Conservation (phyloP, 2,329 filamentous ascomycete genomes). For the Aspergillus ustus region DNA sequence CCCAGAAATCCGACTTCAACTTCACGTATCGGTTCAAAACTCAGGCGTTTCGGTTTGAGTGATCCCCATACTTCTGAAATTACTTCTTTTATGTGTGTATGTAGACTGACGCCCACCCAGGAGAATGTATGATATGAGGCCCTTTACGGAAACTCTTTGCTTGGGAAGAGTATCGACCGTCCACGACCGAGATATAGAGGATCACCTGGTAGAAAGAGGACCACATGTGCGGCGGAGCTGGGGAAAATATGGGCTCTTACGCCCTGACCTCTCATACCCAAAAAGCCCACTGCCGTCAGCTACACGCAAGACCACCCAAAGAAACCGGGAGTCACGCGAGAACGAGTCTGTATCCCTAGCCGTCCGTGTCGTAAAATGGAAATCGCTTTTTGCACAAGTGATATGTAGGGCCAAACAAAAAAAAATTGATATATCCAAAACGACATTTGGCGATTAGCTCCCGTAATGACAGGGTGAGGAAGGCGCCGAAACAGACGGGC, state of each 20-base stretch:
- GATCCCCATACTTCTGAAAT: background rate
- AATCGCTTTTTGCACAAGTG: conserved; percentile 11
- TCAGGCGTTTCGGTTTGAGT: background rate
- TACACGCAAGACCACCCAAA: conserved; percentile 11
- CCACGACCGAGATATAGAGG: background rate
- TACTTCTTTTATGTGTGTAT: conserved; percentile 1
- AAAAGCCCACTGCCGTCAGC: conserved; percentile 5
- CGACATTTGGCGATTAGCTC: conserved; percentile 8
- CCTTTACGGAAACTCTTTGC: background rate
- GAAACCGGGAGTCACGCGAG: background rate
- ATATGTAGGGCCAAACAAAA: conserved; percentile 21
- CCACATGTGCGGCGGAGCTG: background rate
- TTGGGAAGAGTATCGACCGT: background rate
- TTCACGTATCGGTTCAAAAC: background rate
- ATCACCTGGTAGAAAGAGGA: background rate
- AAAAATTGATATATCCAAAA: conserved; percentile 20
- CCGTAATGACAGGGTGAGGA: conserved; percentile 10
- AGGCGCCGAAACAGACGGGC: conserved; percentile 10
- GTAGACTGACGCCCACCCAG: background rate
- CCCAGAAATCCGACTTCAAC: background rate
- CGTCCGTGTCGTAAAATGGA: background rate
- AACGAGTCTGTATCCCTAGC: conserved; percentile 11
- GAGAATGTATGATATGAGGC: background rate
- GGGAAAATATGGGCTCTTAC: background rate
- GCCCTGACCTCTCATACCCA: background rate